Percentiles rank a stretch among this genome's conserved stretches.
Conservation (phyloP, 1,284 basidiomycete species). For the Cystobasidiaceae sp. region DNA sequence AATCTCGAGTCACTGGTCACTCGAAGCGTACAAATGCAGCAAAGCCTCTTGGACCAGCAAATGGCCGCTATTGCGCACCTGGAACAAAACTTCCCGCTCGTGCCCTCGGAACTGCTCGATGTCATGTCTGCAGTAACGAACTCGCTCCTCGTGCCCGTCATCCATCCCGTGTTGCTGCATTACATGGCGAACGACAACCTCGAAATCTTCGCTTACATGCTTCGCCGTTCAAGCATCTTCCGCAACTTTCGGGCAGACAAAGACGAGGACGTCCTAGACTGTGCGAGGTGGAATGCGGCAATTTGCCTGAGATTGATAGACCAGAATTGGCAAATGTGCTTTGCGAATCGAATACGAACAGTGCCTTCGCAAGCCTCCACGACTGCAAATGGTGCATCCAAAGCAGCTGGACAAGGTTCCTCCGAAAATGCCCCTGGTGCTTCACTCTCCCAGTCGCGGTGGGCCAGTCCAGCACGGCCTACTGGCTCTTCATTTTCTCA, state of each 20-base stretch:
- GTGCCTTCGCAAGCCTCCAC: not conserved
- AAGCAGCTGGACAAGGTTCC: not conserved
- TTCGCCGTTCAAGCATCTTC: constrained; percentile 1
- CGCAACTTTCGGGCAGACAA: not conserved
- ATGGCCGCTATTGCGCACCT: constrained; percentile 6
- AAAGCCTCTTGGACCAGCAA: not conserved
- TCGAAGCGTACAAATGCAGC: constrained; percentile 1
- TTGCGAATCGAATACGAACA: constrained; percentile 4
- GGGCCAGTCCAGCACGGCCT: constrained; percentile 10
- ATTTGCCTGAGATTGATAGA: constrained; percentile 12
- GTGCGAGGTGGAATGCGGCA: constrained; percentile 12
- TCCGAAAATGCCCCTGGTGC: not conserved
- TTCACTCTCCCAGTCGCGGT: constrained; percentile 4
- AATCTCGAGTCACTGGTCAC: not conserved
- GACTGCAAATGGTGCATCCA: not conserved
- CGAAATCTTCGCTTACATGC: constrained; percentile 21
- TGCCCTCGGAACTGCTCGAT: constrained; percentile 16
- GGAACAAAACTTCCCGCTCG: constrained; percentile 7
- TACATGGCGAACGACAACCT: constrained; percentile 13
- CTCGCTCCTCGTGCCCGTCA: constrained; percentile 1
- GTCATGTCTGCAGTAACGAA: not conserved
- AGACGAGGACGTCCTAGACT: constrained; percentile 3
- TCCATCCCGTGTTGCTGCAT: constrained; percentile 3
- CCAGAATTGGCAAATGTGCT: constrained; percentile 17
- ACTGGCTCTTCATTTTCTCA: not conserved